These are phyloP conservation scores for Penicillium brevicompactum DNA, from an alignment of 2,329 filamentous ascomycete genomes.

Conservation along the genomic window DNA sequence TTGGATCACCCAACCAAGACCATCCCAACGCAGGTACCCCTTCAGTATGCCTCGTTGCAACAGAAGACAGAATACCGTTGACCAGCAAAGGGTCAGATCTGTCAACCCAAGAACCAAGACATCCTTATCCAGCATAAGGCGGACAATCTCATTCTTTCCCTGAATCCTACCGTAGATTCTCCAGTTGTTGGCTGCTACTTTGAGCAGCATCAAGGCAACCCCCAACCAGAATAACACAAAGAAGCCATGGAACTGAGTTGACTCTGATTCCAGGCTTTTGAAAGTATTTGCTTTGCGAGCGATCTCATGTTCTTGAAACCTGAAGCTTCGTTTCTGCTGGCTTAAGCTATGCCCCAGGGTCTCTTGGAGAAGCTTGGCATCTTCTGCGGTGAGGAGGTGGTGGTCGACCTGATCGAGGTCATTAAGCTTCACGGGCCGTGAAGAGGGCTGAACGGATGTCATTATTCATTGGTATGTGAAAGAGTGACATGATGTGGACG, in stretches of 20 bases:
- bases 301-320: conserved; percentile 65
- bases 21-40: conserved; percentile 68
- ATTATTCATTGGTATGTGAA: neutral
- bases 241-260: conserved; percentile 76
- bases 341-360: conserved; percentile 48
- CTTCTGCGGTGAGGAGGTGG: conserved; percentile 53
- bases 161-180: conserved; percentile 67
- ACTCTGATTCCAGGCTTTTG: conserved; percentile 65
- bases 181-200: conserved; percentile 70
- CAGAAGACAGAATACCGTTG: conserved; percentile 66
- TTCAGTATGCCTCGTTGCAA: conserved; percentile 63
- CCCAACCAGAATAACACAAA: conserved; percentile 72
- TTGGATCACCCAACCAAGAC: conserved; percentile 72
- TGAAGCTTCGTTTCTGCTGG: conserved; percentile 38
- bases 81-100: conserved; percentile 69
- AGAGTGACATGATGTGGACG: too few relatives aligned
- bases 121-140: conserved; percentile 64
- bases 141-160: conserved; percentile 71
- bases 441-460: neutral
- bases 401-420: conserved; percentile 44
- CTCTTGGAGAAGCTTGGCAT: conserved; percentile 49
- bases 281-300: conserved; percentile 74
- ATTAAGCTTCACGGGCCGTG: conserved; percentile 49
- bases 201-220: conserved; percentile 66
- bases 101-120: conserved; percentile 57